Evolutionary conservation across 163 green algal genomes (phyloP), one percentile per base, ranked within the genome.

Genomic region (Scenedesmus sp.): DNA sequence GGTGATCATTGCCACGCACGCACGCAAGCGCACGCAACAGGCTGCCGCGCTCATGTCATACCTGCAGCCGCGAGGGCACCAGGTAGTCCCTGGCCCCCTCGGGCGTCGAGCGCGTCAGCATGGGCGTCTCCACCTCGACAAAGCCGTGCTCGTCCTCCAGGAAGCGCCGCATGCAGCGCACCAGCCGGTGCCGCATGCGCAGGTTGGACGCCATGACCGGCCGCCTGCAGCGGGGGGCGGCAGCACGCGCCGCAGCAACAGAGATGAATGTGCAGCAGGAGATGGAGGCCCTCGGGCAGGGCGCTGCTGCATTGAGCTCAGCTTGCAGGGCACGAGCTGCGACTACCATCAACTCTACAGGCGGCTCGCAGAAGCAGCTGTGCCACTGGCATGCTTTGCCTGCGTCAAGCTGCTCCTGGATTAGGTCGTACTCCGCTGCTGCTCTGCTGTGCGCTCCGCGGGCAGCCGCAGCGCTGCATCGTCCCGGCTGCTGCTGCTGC

Each of bases 71-170:
- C 65, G 96, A 97, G 1, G 98, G 98, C 51, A 99, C 98, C 46
- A 99, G 92, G 93, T 99, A 99, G 94, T 99, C 98, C 6, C 98
- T 92, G 0, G 98, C 98, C 20, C 98, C 98, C 94, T 99, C 98
- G 0, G 98, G 98, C 26, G 98, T 99, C 86, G 95, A 98, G 24
- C 96, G 93, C 30, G 96, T 99, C 26, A 99, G 95, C 61, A 99
- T 97, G 51, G 98, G 98, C 26, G 98, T 99, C 94, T 99, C 98
- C 42, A 99, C 95, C 93, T 99, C 97, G 15, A 99, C 72, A 89
- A 99, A 99, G 43, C 85, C 93, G 9, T 90, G 82, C 9, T 82
- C 76, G 44, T 97, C 97, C 93, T 99, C 98, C 61, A 99, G 95
- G 88, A 96, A 97, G 20, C 95, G 88, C 1, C 98, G 94, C 53